phyloP scores from a whole-genome alignment of 2,329 filamentous ascomycete genomes.

The Arthrobotrys sinensis region DNA sequence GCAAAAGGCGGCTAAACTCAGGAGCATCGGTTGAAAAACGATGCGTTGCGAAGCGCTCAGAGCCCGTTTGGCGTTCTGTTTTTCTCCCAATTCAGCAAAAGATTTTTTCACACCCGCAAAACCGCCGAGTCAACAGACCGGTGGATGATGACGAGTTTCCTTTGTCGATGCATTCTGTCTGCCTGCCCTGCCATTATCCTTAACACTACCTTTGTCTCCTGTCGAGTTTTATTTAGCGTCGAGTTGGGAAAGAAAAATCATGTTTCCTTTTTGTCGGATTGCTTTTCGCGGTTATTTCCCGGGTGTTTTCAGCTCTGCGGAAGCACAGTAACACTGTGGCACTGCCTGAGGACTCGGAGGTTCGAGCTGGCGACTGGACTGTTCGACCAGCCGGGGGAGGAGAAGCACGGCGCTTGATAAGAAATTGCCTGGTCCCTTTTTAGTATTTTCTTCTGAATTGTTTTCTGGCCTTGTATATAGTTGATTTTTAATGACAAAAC shows the following conservation, averaged over 20 bases:
- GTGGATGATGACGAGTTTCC: constrained; percentile 23
- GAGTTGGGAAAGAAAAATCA: constrained; percentile 50
- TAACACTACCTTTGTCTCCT: constrained; percentile 47
- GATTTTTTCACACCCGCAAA: constrained; percentile 41
- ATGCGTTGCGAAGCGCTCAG: constrained; percentile 61
- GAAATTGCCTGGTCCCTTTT: constrained; percentile 56
- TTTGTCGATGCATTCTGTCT: constrained; percentile 53
- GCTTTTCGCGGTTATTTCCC: constrained; percentile 49
- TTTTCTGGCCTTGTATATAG: constrained; percentile 54
- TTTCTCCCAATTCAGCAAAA: constrained; percentile 52
- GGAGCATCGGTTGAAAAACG: constrained; percentile 62
- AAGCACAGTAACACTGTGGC: constrained; percentile 23
- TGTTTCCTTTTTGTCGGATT: constrained; percentile 52
- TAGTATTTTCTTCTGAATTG: constrained; percentile 36
- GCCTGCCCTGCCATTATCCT: constrained; percentile 29
- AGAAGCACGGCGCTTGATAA: constrained; percentile 61
- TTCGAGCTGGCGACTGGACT: constrained; percentile 55
- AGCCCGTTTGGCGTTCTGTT: constrained; percentile 52
- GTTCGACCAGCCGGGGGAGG: constrained; percentile 49
- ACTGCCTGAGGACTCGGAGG: constrained; percentile 52
- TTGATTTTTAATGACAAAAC: constrained; percentile 59
- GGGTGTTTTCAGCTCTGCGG: constrained; percentile 42
- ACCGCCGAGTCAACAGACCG: constrained; percentile 36
- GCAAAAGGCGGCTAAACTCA: constrained; percentile 64
- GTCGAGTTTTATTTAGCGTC: constrained; percentile 62